A percentile compares a stretch with the other conserved stretches of the same genome.
phyloP scores from a whole-genome alignment of 129 eudicot species.

The Ambrosia trifida region DNA sequence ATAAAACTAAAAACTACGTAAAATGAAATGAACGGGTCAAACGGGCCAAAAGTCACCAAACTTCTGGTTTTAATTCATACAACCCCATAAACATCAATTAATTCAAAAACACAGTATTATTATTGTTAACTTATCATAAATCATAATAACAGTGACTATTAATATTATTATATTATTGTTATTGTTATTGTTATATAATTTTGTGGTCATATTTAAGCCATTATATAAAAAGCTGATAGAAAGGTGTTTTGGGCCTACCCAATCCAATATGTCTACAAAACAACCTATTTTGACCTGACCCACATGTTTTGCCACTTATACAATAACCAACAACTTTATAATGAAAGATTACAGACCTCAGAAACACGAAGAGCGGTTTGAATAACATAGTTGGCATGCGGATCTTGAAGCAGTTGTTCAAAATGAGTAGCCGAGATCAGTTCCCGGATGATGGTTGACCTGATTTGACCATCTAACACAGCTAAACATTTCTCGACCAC shows the following conservation, averaged over 20 bases:
- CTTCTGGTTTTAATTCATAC: neutral
- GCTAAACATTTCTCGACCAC: slow-evolving; percentile 81
- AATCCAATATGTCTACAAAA: neutral
- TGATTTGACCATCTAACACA: slow-evolving; percentile 40
- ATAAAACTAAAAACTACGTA: neutral
- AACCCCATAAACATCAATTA: neutral
- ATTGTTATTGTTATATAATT: neutral
- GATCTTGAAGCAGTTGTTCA: slow-evolving; percentile 85
- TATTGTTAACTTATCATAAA: too few species aligned
- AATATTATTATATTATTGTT: neutral
- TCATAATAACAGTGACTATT: too few species aligned
- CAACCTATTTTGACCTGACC: neutral
- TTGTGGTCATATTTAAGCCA: neutral
- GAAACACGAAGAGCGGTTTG: slow-evolving; percentile 71
- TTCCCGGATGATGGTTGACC: slow-evolving; percentile 62
- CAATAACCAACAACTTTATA: neutral
- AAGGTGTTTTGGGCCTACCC: neutral
- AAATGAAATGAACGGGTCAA: neutral
- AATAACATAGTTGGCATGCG: slow-evolving; percentile 82
- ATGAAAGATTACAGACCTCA: slow-evolving; percentile 52
- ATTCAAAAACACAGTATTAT: neutral
- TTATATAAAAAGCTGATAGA: neutral
- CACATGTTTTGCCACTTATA: neutral
- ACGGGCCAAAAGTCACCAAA: slow-evolving; percentile 12
- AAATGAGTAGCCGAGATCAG: slow-evolving; percentile 60